Conservation (phyloP, 1,284 basidiomycete species). For the Vanrija sp. region DNA sequence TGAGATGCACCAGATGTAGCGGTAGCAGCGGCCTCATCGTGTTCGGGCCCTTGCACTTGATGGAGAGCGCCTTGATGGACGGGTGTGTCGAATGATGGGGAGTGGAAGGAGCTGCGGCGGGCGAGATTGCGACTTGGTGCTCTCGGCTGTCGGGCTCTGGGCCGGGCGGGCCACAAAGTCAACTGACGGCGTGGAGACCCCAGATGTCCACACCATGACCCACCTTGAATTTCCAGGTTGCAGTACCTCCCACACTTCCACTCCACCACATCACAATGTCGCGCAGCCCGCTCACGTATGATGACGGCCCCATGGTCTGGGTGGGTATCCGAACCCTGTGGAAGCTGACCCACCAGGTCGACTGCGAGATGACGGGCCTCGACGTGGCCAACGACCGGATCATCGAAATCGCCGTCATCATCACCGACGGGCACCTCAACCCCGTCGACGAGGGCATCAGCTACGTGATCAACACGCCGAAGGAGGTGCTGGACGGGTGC, state of each 20-base stretch:
- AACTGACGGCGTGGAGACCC: no score
- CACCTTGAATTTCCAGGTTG: no score
- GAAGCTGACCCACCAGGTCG: conserved; percentile 34
- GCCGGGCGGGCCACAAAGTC: no score
- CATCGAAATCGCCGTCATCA: conserved; percentile 54
- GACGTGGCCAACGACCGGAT: conserved; percentile 49
- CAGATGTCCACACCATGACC: no score
- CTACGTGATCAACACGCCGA: conserved; percentile 52
- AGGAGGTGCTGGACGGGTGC: conserved; percentile 49
- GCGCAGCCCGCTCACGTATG: conserved; percentile 29
- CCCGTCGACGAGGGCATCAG: conserved; percentile 54
- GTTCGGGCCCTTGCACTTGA: no score
- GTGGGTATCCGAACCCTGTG: conserved; percentile 17
- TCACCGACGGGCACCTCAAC: conserved; percentile 53
- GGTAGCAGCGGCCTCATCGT: no score
- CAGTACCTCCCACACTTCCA: neutral
- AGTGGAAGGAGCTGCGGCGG: no score
- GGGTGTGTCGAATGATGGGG: no score
- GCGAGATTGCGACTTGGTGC: no score
- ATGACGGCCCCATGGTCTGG: conserved; percentile 49
- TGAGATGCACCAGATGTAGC: no score
- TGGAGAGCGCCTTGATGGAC: no score
- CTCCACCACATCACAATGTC: neutral
- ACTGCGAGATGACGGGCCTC: conserved; percentile 55
- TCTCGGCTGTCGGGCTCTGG: no score